phyloP scores from a whole-genome alignment of 2,329 filamentous ascomycete genomes.

The Ophiocordyceps robertsii region DNA sequence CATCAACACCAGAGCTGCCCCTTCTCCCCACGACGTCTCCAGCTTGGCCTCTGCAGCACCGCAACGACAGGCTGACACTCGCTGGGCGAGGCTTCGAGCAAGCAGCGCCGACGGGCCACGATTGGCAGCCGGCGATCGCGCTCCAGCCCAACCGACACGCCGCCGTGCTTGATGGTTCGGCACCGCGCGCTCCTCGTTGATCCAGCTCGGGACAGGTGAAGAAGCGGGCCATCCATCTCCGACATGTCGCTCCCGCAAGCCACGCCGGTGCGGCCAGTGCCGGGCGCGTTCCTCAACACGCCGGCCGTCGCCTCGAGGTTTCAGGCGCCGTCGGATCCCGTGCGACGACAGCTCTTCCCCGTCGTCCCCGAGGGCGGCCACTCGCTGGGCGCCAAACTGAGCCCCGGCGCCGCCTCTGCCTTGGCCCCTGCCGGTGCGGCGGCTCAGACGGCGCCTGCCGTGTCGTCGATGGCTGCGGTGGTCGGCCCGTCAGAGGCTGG shows the following conservation, averaged over 20 bases:
- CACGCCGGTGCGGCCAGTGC: constrained; percentile 60
- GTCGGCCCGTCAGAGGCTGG: constrained; percentile 10
- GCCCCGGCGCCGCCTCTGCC: constrained; percentile 2
- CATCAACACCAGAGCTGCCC: neutral
- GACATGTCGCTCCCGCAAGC: constrained; percentile 41
- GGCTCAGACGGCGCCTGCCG: constrained; percentile 2
- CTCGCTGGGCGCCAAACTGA: constrained; percentile 6
- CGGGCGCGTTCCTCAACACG: constrained; percentile 65
- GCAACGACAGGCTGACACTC: neutral
- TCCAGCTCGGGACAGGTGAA: constrained; percentile 1
- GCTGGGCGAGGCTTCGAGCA: constrained; percentile 3
- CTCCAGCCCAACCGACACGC: constrained; percentile 1
- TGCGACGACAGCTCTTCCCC: constrained; percentile 38
- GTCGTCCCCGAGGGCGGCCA: constrained; percentile 12
- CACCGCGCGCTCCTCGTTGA: constrained; percentile 8
- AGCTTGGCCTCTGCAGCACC: neutral
- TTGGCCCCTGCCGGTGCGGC: constrained; percentile 6
- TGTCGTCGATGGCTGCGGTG: constrained; percentile 10
- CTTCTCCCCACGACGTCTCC: neutral
- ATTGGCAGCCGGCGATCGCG: constrained; percentile 4
- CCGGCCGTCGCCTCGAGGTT: constrained; percentile 46
- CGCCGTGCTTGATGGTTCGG: constrained; percentile 15
- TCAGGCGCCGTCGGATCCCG: constrained; percentile 28
- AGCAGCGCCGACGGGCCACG: neutral
- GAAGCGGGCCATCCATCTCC: constrained; percentile 3